Base-by-base conservation (phyloP, 306 rosid genomes). In the Fragaria vesca region DNA sequence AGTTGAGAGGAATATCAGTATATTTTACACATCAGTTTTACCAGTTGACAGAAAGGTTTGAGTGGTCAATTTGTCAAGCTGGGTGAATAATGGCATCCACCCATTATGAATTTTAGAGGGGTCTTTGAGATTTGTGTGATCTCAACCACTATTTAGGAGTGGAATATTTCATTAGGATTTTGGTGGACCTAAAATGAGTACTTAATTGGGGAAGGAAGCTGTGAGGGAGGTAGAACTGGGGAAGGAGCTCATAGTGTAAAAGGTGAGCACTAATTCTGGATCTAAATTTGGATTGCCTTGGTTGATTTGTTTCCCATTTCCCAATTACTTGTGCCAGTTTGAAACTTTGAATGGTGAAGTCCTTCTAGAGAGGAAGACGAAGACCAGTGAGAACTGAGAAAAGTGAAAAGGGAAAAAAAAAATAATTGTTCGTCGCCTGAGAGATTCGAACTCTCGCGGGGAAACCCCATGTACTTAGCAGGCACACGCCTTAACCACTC, bases 401-500 rank as follows among this genome's bases (percentile, higher is more conserved):
- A 46, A 16, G n/a, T 1, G 2, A 0, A 4, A 6, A 3, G 36
- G 13, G 2, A 26, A 2, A 0, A 6, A 26, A 18, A 34, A 61
- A 61, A 34, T n/a, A 11, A 0, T 6, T 0, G 1, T 1, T 5
- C 81, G 36, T 32, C 36, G 36, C 36, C 36, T 32, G 36, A 32
- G 36, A 32, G 36, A 32, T 32, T 32, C 36, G 81, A 78, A 81
- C 84, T 76, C 84, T 81, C 80, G 84, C 80, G 76, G 80, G 84
- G 77, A 75, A 81, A 81, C 80, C 80, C 76, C 84, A 81, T 76
- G 84, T 76, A 81, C 80, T 76, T 81, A 81, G 78, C 79, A 77
- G 81, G 82, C 85, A 82, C 85, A 82, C 85, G 81, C 81, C 82
- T 82, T 82, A 82, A 82, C 82, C 85, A 82, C 85, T 82, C 82